A percentile compares a stretch with the other conserved stretches of the same genome.
Conservation (phyloP, 768 basidiomycete species). For the Boletus speciosus region DNA sequence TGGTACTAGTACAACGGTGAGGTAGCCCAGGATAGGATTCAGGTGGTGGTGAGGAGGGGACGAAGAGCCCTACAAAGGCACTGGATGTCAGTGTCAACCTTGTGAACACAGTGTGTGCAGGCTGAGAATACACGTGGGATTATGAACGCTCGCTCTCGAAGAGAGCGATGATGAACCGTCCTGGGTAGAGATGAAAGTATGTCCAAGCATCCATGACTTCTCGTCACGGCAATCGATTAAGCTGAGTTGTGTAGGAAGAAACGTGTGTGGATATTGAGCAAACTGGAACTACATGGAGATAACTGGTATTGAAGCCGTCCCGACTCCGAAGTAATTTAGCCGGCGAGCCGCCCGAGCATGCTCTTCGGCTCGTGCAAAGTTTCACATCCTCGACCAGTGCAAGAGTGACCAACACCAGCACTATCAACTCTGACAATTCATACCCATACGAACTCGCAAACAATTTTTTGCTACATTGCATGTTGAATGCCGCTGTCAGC, state of each 20-base stretch:
- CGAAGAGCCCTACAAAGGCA: neutral
- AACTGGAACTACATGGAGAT: neutral
- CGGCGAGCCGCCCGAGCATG: neutral
- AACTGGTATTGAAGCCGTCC: too few relatives aligned
- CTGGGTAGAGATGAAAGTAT: neutral
- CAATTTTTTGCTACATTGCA: neutral
- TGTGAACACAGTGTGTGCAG: neutral
- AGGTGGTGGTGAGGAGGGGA: neutral
- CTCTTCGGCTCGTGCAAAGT: neutral
- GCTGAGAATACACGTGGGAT: neutral
- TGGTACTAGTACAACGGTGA: neutral
- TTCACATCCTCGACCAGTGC: neutral
- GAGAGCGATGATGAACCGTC: neutral
- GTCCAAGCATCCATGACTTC: neutral
- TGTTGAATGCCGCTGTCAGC: conserved; percentile 22
- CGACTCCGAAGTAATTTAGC: neutral
- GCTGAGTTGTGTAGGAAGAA: neutral
- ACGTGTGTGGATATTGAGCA: neutral
- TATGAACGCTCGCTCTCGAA: neutral
- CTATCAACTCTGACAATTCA: neutral
- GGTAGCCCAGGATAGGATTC: neutral
- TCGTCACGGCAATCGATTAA: neutral
- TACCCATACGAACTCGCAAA: neutral
- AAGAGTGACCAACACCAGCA: neutral
- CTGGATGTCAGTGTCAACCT: neutral